phyloP scores from a whole-genome alignment of 2,329 filamentous ascomycete genomes.

The Pyrenophora teres region DNA sequence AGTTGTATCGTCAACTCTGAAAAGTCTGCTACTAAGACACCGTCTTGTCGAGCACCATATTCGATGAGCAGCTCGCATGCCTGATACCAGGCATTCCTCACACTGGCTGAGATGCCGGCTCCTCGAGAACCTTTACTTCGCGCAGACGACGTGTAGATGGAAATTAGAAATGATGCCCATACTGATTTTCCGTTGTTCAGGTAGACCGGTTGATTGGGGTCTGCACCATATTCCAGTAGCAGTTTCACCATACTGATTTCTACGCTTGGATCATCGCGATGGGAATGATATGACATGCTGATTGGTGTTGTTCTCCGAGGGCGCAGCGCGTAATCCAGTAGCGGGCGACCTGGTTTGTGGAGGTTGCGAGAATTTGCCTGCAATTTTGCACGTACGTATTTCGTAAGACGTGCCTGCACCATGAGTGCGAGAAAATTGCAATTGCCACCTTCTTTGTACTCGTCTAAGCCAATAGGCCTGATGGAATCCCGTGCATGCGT shows the following conservation, averaged over 20 bases:
- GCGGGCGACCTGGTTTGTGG: slow-evolving; percentile 9
- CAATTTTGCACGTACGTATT: slow-evolving; percentile 16
- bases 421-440: slow-evolving; percentile 16
- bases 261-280: slow-evolving; percentile 11
- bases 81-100: neutral
- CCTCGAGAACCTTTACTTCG: too few relatives aligned
- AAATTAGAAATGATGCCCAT: slow-evolving; percentile 15
- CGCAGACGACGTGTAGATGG: neutral
- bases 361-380: neutral
- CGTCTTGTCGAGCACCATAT: neutral
- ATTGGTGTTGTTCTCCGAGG: slow-evolving; percentile 4
- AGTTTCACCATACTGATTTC: slow-evolving; percentile 14
- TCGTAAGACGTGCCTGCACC: slow-evolving; percentile 12
- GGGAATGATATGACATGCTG: slow-evolving; percentile 11
- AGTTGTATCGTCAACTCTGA: neutral
- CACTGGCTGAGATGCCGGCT: neutral
- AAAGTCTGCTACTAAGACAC: neutral
- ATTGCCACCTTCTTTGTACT: slow-evolving; percentile 4
- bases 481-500: slow-evolving; percentile 8
- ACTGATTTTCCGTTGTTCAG: slow-evolving; percentile 10
- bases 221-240: slow-evolving; percentile 10
- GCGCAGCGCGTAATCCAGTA: slow-evolving; percentile 22
- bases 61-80: neutral
- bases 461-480: neutral
- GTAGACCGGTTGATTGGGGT: slow-evolving; percentile 18